Evolutionary conservation across 768 basidiomycete genomes (phyloP), one percentile per base, ranked within the genome.

Genomic region (Asterophora parasitica): DNA sequence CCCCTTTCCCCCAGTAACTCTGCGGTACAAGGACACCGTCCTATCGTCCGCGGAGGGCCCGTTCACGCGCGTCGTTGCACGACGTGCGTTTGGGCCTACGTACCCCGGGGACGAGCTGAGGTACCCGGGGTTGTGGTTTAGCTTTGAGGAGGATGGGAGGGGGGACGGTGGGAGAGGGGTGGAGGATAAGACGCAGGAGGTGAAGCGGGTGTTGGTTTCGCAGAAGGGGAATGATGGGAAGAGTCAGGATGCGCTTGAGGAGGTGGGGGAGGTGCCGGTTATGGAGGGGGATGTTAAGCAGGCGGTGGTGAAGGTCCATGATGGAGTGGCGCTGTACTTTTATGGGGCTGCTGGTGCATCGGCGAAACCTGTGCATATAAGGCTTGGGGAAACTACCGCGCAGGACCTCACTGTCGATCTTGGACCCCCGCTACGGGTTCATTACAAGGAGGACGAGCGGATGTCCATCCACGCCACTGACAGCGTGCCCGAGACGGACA

Each of bases 371-470:
- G 56, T 91, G 17, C 74, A 80, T 34, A 67, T 95, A 41, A 71
- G 74, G 16, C 61, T 96, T 13, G 83, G 88, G 17, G 70, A 80
- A 55, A 93, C 89, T 5, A 91, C 83, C 7, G 83, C 85, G 2
- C 89, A 95, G 62, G 92, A 93, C 62, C 65, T 94, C 37, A 77
- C 72, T 1, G 69, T 86, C 19, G 89, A 90, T 52, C 70, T 95
- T 15, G 92, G 92, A 5, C 75, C 87, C 11, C 91, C 92, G 4
- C 68, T 82, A 12, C 75, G 84, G 26, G 71, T 83, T 42, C 85
- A 87, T 64, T 88, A 90, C 69, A 92, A 93, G 62, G 91, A 93
- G 46, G 92, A 94, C 58, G 83, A 88, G 52, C 71, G 89, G 42
- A 91, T 92, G 88, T 79, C 78, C 23, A 92, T 92, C 30, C 90